These are phyloP conservation scores for Globisporangium paroecandrum DNA, from an alignment of 352 stramenopile species.

Conservation along the genomic window DNA sequence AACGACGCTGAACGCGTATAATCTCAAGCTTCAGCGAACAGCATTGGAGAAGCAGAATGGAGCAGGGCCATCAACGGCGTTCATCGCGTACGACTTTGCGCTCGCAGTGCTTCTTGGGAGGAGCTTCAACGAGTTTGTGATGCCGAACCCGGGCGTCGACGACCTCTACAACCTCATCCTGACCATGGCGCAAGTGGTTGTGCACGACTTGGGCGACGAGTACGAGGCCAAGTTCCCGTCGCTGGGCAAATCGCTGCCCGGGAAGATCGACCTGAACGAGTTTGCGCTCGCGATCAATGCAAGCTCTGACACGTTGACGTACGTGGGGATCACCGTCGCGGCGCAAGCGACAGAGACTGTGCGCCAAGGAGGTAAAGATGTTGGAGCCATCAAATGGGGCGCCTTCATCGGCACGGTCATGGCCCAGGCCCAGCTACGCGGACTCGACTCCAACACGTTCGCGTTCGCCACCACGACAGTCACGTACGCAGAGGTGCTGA, in stretches of 20 bases:
- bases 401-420: neutral
- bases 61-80: neutral
- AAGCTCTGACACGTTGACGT: neutral
- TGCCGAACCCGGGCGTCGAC: neutral
- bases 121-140: slow-evolving; percentile 1
- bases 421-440: neutral
- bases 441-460: neutral
- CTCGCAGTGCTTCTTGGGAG: neutral
- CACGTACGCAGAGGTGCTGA: neutral
- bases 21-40: neutral
- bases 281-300: slow-evolving; percentile 1
- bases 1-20: neutral
- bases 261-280: slow-evolving; percentile 6
- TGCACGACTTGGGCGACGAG: neutral
- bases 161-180: slow-evolving; percentile 3
- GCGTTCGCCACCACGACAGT: neutral
- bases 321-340: neutral
- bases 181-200: neutral
- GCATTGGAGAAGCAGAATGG: neutral
- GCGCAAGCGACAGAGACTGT: neutral
- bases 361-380: neutral
- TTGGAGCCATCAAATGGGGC: neutral
- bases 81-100: slow-evolving; percentile 1
- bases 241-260: neutral
- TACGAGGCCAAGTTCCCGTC: neutral